Base-by-base conservation (phyloP, 2,329 filamentous ascomycete species). In the Aspergillus sp. region DNA sequence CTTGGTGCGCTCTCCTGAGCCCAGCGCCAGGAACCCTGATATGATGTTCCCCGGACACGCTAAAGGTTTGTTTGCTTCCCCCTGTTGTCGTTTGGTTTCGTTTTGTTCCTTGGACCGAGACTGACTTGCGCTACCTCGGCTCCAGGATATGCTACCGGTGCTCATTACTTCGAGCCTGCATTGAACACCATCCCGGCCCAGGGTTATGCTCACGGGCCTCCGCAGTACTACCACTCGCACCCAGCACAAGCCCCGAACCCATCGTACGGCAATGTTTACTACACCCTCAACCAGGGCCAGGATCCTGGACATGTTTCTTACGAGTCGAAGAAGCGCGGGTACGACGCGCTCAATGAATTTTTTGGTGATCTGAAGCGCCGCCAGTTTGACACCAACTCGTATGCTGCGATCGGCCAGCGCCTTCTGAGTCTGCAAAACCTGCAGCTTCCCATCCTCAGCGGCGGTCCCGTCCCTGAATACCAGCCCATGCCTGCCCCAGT, bases 361-460 rank as follows among this genome's bases (percentile, higher is more conserved):
- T 95, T 97, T 57, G 88, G 87, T 57, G 89, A 88, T 65, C 84
- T 90, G 58, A 97, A 96, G 78, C 88, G 90, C 60, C 86, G 90
- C 62, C 84, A 90, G 60, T 86, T 97, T 57, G 89, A 97, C 65
- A 87, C 90, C 3, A 79, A 79, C 46, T 93, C 86, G n/a, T 97
- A 96, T 69, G 80, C 86, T 49, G 88, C 94, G 63, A 90, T 98
- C 55, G 90, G 90, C 58, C 88, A 93, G 65, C 86, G 90, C 53
- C 79, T 98, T 50, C 81, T 91, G 66, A 86, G 87, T 53, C 79
- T 95, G 10, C 88, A 93, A 64, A 82, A 82, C 46, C 77, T 86
- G 47, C 74, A 78, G 56, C 70, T 84, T 79, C 62, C 82, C 70
- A 65, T 79, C 46, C 76, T 86, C 44, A 79, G 82, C 57, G 75